phyloP scores from a whole-genome alignment of 306 rosid species.

The Carpinus fangiana region DNA sequence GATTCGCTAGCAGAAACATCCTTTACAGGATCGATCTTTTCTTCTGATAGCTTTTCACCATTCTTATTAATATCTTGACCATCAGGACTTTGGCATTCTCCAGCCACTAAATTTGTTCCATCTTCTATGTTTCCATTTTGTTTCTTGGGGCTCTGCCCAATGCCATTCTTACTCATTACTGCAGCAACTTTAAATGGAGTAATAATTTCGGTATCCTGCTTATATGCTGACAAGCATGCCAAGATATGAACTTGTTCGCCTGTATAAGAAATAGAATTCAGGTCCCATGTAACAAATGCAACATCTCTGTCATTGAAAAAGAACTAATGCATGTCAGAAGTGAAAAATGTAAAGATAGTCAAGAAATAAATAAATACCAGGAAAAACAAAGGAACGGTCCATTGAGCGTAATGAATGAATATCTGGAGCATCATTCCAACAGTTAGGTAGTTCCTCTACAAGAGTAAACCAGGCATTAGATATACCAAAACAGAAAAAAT shows the following conservation, averaged over 20 bases:
- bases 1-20: slow-evolving; percentile 60
- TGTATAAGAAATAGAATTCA: slow-evolving; percentile 52
- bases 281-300: slow-evolving; percentile 36
- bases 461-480: slow-evolving; percentile 38
- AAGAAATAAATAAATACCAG: slow-evolving; percentile 60
- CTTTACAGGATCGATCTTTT: slow-evolving; percentile 32
- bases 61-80: slow-evolving; percentile 43
- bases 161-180: slow-evolving; percentile 63
- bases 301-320: slow-evolving; percentile 30
- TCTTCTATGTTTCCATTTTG: slow-evolving; percentile 51
- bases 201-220: slow-evolving; percentile 73
- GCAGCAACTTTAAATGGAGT: slow-evolving; percentile 83
- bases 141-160: slow-evolving; percentile 46
- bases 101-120: slow-evolving; percentile 35
- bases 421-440: slow-evolving; percentile 74
- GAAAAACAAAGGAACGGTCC: slow-evolving; percentile 87
- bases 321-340: slow-evolving; percentile 29
- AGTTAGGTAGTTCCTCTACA: slow-evolving; percentile 79
- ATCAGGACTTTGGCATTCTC: slow-evolving; percentile 48
- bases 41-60: slow-evolving; percentile 41
- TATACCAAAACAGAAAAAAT: slow-evolving; percentile 12
- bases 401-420: slow-evolving; percentile 60
- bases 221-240: slow-evolving; percentile 91
- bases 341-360: slow-evolving; percentile 23
- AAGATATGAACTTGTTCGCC: slow-evolving; percentile 92